Conservation (phyloP, 2,329 filamentous ascomycete genomes). For the Microdochium paspali region DNA sequence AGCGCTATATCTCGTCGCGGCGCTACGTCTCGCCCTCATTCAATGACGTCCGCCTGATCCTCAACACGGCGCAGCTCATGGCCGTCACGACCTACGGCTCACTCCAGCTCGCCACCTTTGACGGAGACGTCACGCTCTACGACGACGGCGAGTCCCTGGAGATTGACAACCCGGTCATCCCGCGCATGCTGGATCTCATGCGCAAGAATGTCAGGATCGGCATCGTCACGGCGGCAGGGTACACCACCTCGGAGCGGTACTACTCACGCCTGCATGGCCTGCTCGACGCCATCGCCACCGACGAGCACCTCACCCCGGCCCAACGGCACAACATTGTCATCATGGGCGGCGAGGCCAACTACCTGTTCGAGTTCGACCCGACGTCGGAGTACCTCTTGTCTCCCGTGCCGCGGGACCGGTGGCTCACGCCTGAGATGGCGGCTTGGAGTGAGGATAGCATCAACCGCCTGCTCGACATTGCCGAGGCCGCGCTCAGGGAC, state of each 20-base stretch:
- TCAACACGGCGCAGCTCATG: slow-evolving; percentile 94
- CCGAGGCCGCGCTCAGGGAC: slow-evolving; percentile 73
- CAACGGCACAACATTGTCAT: slow-evolving; percentile 77
- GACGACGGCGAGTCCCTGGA: slow-evolving; percentile 77
- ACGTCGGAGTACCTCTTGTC: slow-evolving; percentile 57
- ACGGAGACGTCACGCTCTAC: slow-evolving; percentile 95
- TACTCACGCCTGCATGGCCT: slow-evolving; percentile 81
- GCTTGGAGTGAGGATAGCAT: slow-evolving; percentile 72
- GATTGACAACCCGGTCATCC: slow-evolving; percentile 67
- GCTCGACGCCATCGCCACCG: slow-evolving; percentile 63
- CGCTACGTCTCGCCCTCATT: slow-evolving; percentile 94
- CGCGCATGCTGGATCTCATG: slow-evolving; percentile 59
- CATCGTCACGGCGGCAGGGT: slow-evolving; percentile 94
- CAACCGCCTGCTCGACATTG: slow-evolving; percentile 72
- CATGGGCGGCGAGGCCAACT: slow-evolving; percentile 94
- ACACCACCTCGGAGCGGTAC: slow-evolving; percentile 80
- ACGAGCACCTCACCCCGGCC: slow-evolving; percentile 46
- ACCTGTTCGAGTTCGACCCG: slow-evolving; percentile 73
- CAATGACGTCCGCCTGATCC: slow-evolving; percentile 86
- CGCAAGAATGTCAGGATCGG: slow-evolving; percentile 73
- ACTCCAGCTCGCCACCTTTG: slow-evolving; percentile 85
- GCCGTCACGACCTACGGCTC: slow-evolving; percentile 67
- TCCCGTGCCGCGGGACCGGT: slow-evolving; percentile 55
- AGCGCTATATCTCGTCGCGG: slow-evolving; percentile 78
- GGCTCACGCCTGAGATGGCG: slow-evolving; percentile 72